Conservation (phyloP, 2,329 filamentous ascomycete species). For the Ophiosphaerella korrae region DNA sequence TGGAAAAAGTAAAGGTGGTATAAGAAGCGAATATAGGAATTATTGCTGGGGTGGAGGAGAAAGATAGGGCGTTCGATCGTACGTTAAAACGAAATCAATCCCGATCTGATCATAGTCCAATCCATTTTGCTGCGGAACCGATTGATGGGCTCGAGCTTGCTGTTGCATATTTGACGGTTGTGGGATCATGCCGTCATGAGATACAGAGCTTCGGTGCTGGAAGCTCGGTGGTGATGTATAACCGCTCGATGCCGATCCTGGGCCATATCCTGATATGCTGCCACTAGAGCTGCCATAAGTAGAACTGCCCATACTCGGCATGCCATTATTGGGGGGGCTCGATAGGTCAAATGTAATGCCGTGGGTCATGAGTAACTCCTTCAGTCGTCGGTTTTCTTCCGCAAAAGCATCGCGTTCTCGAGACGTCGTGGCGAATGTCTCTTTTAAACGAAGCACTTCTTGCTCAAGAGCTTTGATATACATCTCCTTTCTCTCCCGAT, state of each 20-base stretch:
- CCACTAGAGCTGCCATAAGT: constrained; percentile 55
- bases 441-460: constrained; percentile 86
- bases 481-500: constrained; percentile 93
- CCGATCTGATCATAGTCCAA: constrained; percentile 81
- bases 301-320: constrained; percentile 43
- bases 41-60: constrained; percentile 49
- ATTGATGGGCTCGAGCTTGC: constrained; percentile 19
- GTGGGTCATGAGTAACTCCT: constrained; percentile 62
- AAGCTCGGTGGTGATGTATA: constrained; percentile 53
- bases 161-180: constrained; percentile 21
- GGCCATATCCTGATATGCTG: constrained; percentile 67
- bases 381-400: constrained; percentile 81
- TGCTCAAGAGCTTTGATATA: constrained; percentile 95
- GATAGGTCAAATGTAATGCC: constrained; percentile 62
- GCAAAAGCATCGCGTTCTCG: constrained; percentile 76
- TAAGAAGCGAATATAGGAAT: constrained; percentile 20
- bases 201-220: constrained; percentile 36
- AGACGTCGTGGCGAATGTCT: constrained; percentile 74
- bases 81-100: constrained; percentile 91
- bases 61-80: constrained; percentile 70
- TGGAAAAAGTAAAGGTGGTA: constrained; percentile 23
- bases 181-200: constrained; percentile 32
- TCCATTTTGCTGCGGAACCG: constrained; percentile 43
- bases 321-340: constrained; percentile 42
- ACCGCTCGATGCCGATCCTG: constrained; percentile 52